These are phyloP conservation scores for Aureobasidium leucospermi DNA, from an alignment of 2,329 filamentous ascomycete species.

Conservation along the genomic window DNA sequence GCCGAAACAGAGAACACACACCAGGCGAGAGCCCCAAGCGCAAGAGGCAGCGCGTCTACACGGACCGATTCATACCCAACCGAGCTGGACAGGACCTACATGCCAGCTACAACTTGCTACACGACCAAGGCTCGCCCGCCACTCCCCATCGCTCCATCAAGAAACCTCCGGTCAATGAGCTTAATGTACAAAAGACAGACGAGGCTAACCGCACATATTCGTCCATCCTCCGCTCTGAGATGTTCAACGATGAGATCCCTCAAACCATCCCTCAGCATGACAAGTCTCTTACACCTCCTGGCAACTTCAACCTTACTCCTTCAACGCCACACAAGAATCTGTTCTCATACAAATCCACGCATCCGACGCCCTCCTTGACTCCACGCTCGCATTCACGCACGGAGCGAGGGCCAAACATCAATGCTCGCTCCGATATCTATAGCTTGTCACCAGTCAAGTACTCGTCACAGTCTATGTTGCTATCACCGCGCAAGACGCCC, in stretches of 20 bases:
- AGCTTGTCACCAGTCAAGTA: slow-evolving; percentile 90
- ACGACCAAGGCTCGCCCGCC: slow-evolving; percentile 87
- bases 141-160: slow-evolving; percentile 82
- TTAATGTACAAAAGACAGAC: slow-evolving; percentile 91
- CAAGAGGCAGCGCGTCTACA: slow-evolving; percentile 61
- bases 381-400: slow-evolving; percentile 58
- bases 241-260: slow-evolving; percentile 86
- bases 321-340: slow-evolving; percentile 97
- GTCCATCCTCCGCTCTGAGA: slow-evolving; percentile 75
- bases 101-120: slow-evolving; percentile 83
- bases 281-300: slow-evolving; percentile 67
- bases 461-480: slow-evolving; percentile 85
- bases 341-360: slow-evolving; percentile 74
- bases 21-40: slow-evolving; percentile 59
- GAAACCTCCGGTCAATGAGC: slow-evolving; percentile 77
- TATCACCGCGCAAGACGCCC: slow-evolving; percentile 82
- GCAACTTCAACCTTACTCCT: slow-evolving; percentile 67
- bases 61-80: slow-evolving; percentile 80
- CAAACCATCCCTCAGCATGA: slow-evolving; percentile 60
- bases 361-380: slow-evolving; percentile 77
- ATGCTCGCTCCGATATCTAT: slow-evolving; percentile 87
- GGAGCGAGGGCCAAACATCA: slow-evolving; percentile 78
- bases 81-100: slow-evolving; percentile 87
- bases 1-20: slow-evolving; percentile 53
- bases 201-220: slow-evolving; percentile 94